phyloP scores from a whole-genome alignment of 495 filamentous ascomycete genomes.

The Podospora pseudocomata region DNA sequence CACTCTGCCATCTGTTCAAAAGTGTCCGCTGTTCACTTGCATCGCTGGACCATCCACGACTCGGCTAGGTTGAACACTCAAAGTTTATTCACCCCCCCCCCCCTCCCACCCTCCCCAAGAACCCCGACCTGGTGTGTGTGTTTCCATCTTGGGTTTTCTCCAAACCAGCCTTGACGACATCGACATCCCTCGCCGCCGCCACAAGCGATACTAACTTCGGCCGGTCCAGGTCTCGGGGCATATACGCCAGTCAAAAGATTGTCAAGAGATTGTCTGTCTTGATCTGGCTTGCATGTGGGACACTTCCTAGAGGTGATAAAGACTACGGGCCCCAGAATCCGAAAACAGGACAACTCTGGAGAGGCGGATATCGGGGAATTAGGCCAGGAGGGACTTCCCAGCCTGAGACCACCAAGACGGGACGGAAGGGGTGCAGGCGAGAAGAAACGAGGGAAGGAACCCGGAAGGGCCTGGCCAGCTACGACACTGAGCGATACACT shows the following conservation, averaged over 20 bases:
- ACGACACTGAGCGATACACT: background rate
- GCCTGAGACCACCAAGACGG: background rate
- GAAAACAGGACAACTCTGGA: background rate
- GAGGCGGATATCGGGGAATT: background rate
- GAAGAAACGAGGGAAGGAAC: background rate
- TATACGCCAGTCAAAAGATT: background rate
- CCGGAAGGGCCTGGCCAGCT: background rate
- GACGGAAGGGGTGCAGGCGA: background rate
- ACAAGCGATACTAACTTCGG: background rate
- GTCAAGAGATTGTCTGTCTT: background rate
- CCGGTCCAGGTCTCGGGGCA: background rate
- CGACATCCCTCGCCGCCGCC: background rate
- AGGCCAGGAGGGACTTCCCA: slow-evolving; percentile 1
- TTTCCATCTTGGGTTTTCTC: background rate
- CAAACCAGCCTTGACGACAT: background rate
- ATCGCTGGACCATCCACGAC: background rate
- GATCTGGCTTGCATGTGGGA: background rate
- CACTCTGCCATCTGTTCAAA: slow-evolving; percentile 16
- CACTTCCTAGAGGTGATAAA: background rate
- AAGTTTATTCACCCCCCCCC: background rate
- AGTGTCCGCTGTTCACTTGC: background rate
- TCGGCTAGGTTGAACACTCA: background rate
- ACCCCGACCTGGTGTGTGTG: background rate
- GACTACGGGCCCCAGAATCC: background rate
- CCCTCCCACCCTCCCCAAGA: background rate